Evolutionary conservation across 1,284 basidiomycete species (phyloP).

Genomic region (Athelia sp.): DNA sequence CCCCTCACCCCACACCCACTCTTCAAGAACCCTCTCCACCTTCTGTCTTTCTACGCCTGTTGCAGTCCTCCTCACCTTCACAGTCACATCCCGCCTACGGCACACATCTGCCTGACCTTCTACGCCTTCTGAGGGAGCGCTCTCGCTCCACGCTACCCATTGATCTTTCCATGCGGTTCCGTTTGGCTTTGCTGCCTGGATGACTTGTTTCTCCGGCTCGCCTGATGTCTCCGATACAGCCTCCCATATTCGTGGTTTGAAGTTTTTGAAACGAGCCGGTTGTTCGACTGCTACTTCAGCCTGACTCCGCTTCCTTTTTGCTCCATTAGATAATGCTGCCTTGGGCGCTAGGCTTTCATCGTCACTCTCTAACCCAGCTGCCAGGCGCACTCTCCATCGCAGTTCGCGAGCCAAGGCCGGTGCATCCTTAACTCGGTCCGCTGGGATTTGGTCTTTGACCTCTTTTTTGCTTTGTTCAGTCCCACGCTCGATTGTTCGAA

Average conservation of each 20-base stretch:
- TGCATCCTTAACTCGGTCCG: slow-evolving; percentile 77
- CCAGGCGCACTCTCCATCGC: slow-evolving; percentile 70
- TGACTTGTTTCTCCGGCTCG: slow-evolving; percentile 31
- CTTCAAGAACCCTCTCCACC: slow-evolving; percentile 62
- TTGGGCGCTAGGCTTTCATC: slow-evolving; percentile 42
- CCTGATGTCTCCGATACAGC: slow-evolving; percentile 35
- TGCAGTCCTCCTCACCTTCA: slow-evolving; percentile 53
- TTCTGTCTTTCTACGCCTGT: slow-evolving; percentile 62
- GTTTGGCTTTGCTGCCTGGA: slow-evolving; percentile 30
- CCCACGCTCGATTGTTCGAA: slow-evolving; percentile 61
- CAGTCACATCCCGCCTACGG: slow-evolving; percentile 42
- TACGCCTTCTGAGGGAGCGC: slow-evolving; percentile 25
- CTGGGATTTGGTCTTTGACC: slow-evolving; percentile 75
- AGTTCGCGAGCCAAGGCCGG: slow-evolving; percentile 76
- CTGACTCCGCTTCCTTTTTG: slow-evolving; percentile 55
- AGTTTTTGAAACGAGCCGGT: slow-evolving; percentile 51
- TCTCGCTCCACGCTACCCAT: slow-evolving; percentile 31
- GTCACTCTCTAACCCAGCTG: slow-evolving; percentile 63
- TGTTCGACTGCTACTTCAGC: slow-evolving; percentile 19
- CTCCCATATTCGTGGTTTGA: slow-evolving; percentile 65
- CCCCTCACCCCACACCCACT: slow-evolving; percentile 54
- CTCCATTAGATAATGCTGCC: slow-evolving; percentile 22
- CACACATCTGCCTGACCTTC: slow-evolving; percentile 41
- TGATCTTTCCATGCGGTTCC: slow-evolving; percentile 28
- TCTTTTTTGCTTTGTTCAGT: slow-evolving; percentile 61